These are phyloP conservation scores for Coix lacrymajobi DNA, from an alignment of 176 grass and related monocot genomes.

Conservation along the genomic window DNA sequence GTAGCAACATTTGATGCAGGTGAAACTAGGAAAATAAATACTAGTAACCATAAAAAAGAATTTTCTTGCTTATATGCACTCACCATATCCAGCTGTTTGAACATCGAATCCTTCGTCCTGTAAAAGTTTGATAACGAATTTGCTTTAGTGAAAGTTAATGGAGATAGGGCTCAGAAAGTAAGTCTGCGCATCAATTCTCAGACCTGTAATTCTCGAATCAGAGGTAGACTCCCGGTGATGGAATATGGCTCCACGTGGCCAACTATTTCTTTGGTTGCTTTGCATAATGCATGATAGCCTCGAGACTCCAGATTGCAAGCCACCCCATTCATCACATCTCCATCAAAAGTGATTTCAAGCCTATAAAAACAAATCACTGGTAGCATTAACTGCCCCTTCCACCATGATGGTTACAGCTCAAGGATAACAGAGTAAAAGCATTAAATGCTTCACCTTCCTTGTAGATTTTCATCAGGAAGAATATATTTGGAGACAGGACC, in stretches of 20 bases:
- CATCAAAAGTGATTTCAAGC: constrained; percentile 65
- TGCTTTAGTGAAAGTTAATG: constrained; percentile 34
- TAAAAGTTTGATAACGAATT: constrained; percentile 17
- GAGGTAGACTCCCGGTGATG: constrained; percentile 80
- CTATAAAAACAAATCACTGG: constrained; percentile 34
- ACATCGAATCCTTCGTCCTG: constrained; percentile 99
- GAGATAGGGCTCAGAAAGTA: background rate
- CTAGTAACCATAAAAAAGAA: background rate
- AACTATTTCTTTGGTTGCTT: constrained; percentile 88
- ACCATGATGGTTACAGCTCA: background rate
- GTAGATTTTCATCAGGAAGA: constrained; percentile 93
- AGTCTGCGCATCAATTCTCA: background rate
- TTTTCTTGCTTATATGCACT: background rate
- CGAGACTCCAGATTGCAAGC: constrained; percentile 79
- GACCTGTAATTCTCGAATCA: constrained; percentile 95
- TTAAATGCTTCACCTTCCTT: constrained; percentile 60
- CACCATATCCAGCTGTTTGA: constrained; percentile 92
- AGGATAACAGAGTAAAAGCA: background rate
- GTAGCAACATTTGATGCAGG: background rate
- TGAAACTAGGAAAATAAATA: background rate
- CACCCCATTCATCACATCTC: constrained; percentile 76
- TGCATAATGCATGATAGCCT: constrained; percentile 76
- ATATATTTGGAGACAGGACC: constrained; percentile 94
- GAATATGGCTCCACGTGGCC: constrained; percentile 85
- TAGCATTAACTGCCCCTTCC: background rate